phyloP scores from a whole-genome alignment of 768 basidiomycete species.

The Lentinus brumalis region DNA sequence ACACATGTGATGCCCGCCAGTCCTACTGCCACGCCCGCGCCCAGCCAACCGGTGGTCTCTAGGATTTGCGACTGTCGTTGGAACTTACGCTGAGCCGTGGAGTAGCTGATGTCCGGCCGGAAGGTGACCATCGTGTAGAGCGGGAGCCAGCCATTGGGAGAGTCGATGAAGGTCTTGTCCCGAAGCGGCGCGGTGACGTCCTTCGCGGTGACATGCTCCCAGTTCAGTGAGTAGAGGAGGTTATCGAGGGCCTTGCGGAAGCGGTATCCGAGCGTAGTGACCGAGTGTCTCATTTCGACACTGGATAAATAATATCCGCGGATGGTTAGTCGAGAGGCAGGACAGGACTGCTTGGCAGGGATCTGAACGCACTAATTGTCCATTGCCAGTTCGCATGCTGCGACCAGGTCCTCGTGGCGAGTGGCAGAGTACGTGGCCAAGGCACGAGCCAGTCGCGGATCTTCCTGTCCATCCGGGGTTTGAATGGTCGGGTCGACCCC shows the following conservation, averaged over 20 bases:
- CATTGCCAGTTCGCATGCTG: conserved; percentile 92
- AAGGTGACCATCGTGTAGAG: conserved; percentile 99
- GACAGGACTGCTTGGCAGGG: conserved; percentile 8
- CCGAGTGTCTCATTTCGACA: conserved; percentile 92
- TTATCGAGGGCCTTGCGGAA: conserved; percentile 82
- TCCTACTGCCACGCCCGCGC: conserved; percentile 46
- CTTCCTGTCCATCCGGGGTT: conserved; percentile 41
- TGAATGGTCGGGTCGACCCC: conserved; percentile 53
- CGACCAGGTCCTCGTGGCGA: conserved; percentile 85
- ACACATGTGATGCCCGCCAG: conserved; percentile 40
- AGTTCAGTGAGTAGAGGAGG: conserved; percentile 64
- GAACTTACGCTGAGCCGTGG: conserved; percentile 72
- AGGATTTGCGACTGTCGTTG: conserved; percentile 69
- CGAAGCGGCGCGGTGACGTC: conserved; percentile 42
- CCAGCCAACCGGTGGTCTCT: conserved; percentile 49
- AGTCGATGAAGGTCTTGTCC: conserved; percentile 33
- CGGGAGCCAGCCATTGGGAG: conserved; percentile 83
- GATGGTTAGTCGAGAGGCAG: conserved; percentile 5
- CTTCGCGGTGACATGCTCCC: conserved; percentile 47
- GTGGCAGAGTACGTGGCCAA: conserved; percentile 78
- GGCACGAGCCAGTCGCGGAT: conserved; percentile 63
- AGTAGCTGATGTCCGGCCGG: conserved; percentile 92
- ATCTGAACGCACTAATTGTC: conserved; percentile 84
- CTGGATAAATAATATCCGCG: conserved; percentile 40
- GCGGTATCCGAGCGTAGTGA: conserved; percentile 78